These are phyloP conservation scores for Boletus rubropictus DNA, from an alignment of 768 basidiomycete species.

Conservation along the genomic window DNA sequence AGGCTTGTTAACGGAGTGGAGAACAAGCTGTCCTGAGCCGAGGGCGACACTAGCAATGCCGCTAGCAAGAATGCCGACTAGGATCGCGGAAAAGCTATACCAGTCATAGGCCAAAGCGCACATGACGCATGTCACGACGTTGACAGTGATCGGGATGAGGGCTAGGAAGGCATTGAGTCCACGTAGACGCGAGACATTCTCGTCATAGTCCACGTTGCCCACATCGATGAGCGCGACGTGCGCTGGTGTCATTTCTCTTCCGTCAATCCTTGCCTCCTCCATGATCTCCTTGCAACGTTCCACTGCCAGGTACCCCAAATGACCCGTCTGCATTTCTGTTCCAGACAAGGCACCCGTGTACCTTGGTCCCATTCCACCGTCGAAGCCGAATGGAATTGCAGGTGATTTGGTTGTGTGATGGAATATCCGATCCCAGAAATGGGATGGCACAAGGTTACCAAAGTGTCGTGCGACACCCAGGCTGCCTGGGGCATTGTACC, in stretches of 20 bases:
- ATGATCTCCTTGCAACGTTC: constrained; percentile 14
- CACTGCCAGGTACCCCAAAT: constrained; percentile 25
- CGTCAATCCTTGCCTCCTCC: not conserved
- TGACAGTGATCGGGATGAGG: constrained; percentile 24
- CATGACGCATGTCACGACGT: constrained; percentile 18
- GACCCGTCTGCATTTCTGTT: constrained; percentile 24
- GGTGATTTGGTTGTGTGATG: constrained; percentile 20
- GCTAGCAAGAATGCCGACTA: constrained; percentile 28
- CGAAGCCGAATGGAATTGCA: constrained; percentile 21
- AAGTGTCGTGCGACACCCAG: constrained; percentile 27
- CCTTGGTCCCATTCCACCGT: constrained; percentile 23
- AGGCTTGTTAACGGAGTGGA: constrained; percentile 12
- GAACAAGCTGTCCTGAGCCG: constrained; percentile 20
- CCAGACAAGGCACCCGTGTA: constrained; percentile 26
- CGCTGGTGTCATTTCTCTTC: constrained; percentile 11
- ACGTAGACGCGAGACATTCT: constrained; percentile 2
- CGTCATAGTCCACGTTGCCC: constrained; percentile 1
- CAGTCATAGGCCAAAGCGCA: constrained; percentile 27
- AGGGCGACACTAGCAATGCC: constrained; percentile 25
- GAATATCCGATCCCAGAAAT: constrained; percentile 23
- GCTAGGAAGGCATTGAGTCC: constrained; percentile 4
- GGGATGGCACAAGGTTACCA: constrained; percentile 23
- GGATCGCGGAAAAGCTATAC: constrained; percentile 28
- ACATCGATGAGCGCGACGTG: constrained; percentile 20
- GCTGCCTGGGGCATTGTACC: constrained; percentile 33